A percentile compares a stretch with the other conserved stretches of the same genome.
Evolutionary conservation across 2,329 filamentous ascomycete genomes (phyloP).

Genomic region (Fusarium siculi): DNA sequence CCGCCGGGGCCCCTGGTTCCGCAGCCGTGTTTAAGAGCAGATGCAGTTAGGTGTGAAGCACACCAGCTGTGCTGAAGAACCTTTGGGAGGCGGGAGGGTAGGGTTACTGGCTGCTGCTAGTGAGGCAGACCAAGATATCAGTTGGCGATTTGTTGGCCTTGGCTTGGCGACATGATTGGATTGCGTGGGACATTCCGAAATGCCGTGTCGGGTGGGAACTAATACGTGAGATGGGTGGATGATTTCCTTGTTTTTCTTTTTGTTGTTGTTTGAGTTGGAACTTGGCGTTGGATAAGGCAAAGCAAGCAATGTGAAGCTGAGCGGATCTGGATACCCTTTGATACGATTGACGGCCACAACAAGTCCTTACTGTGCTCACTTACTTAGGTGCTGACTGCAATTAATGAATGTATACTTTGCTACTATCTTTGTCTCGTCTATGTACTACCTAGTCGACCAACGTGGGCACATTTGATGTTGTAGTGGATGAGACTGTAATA

Average conservation of each 20-base stretch:
- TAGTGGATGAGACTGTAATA: not conserved
- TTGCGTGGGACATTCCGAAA: constrained; percentile 26
- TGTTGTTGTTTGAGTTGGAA: constrained; percentile 7
- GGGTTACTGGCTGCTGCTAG: not conserved
- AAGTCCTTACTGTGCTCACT: not conserved
- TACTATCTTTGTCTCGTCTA: constrained; percentile 6
- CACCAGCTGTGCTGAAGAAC: constrained; percentile 14
- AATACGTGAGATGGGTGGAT: constrained; percentile 14
- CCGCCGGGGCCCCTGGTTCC: constrained; percentile 55
- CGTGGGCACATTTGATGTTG: not conserved
- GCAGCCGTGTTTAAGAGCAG: constrained; percentile 53
- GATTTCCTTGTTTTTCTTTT: constrained; percentile 33
- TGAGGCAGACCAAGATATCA: not conserved
- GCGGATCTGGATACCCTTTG: constrained; percentile 16
- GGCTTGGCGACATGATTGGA: constrained; percentile 20
- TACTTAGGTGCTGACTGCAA: not conserved
- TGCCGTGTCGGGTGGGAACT: constrained; percentile 16
- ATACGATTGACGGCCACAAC: constrained; percentile 4
- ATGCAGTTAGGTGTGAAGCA: not conserved
- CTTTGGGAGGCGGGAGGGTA: not conserved
- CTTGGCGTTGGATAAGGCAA: constrained; percentile 11
- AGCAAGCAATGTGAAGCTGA: not conserved
- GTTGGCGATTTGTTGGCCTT: constrained; percentile 11
- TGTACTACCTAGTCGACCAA: not conserved
- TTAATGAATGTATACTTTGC: constrained; percentile 14